A percentile compares a stretch with the other conserved stretches of the same genome.
Evolutionary conservation across 2,329 filamentous ascomycete genomes (phyloP).

Genomic region (Cladosporium sp.): DNA sequence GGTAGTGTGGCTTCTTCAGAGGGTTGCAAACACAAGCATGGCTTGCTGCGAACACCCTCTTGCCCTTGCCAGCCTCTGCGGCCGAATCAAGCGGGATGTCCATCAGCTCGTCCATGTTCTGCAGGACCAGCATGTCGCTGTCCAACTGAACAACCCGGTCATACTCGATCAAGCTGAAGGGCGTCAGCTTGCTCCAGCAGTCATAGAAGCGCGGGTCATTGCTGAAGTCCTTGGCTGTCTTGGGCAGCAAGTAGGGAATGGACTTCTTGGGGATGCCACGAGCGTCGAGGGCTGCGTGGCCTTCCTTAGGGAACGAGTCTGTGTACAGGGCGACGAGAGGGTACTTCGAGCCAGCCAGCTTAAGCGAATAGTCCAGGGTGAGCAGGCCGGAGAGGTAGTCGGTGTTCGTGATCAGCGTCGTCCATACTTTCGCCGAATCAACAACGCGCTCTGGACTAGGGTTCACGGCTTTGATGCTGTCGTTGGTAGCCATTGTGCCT

Average conservation of each 20-base stretch:
- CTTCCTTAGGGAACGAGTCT: constrained; percentile 68
- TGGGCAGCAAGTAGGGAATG: constrained; percentile 72
- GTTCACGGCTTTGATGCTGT: constrained; percentile 30
- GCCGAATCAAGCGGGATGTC: constrained; percentile 69
- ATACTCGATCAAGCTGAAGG: constrained; percentile 76
- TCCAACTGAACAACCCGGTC: constrained; percentile 80
- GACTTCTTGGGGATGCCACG: constrained; percentile 69
- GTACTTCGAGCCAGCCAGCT: constrained; percentile 64
- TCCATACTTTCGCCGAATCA: constrained; percentile 67
- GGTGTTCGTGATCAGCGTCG: constrained; percentile 81
- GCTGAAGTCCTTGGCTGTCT: constrained; percentile 64
- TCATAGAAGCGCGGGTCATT: constrained; percentile 84
- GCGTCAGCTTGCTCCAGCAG: constrained; percentile 83
- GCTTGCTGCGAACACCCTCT: constrained; percentile 74
- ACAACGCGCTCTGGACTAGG: constrained; percentile 33
- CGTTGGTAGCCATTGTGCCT: constrained; percentile 21
- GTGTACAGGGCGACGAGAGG: constrained; percentile 84
- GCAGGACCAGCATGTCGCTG: constrained; percentile 79
- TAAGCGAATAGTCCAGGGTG: constrained; percentile 76
- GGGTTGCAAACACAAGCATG: constrained; percentile 89
- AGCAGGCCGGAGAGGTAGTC: constrained; percentile 80
- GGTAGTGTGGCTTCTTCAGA: constrained; percentile 75
- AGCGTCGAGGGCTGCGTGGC: constrained; percentile 66
- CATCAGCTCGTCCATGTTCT: constrained; percentile 93
- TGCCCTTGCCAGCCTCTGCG: constrained; percentile 52